phyloP scores from a whole-genome alignment of 2,329 filamentous ascomycete genomes.

The Calonectria honghensis region DNA sequence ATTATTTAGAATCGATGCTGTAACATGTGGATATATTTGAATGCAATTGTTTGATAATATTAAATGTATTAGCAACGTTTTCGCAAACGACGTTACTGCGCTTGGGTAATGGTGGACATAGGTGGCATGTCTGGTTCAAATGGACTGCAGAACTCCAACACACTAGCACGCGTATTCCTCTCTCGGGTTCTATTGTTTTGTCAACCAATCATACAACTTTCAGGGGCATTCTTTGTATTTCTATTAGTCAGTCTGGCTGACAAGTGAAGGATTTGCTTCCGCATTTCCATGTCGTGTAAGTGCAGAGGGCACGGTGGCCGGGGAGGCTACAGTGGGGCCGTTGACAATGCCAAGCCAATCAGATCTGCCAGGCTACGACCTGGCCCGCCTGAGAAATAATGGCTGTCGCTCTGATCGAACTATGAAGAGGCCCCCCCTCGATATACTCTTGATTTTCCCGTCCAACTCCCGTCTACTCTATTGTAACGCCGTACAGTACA shows the following conservation, averaged over 20 bases:
- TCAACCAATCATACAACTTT: background rate
- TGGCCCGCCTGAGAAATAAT: background rate
- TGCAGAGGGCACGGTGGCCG: background rate
- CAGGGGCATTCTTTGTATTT: background rate
- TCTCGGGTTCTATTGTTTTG: background rate
- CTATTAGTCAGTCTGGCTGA: background rate
- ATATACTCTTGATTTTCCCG: background rate
- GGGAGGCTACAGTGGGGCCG: background rate
- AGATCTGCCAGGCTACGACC: background rate
- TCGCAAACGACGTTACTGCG: background rate
- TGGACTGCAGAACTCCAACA: background rate
- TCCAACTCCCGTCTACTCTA: background rate
- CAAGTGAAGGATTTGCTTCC: background rate
- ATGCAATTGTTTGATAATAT: background rate
- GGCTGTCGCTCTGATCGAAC: background rate
- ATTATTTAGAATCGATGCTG: background rate
- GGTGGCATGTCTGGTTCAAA: background rate
- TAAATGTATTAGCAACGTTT: background rate
- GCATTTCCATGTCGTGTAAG: background rate
- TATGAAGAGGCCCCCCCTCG: background rate
- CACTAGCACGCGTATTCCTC: background rate
- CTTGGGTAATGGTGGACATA: background rate
- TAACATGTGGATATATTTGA: background rate
- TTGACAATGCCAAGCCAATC: background rate
- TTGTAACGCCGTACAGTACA: slow-evolving; percentile 1